Conservation (phyloP, 2,329 filamentous ascomycete genomes). For the Botrytis squamosa region DNA sequence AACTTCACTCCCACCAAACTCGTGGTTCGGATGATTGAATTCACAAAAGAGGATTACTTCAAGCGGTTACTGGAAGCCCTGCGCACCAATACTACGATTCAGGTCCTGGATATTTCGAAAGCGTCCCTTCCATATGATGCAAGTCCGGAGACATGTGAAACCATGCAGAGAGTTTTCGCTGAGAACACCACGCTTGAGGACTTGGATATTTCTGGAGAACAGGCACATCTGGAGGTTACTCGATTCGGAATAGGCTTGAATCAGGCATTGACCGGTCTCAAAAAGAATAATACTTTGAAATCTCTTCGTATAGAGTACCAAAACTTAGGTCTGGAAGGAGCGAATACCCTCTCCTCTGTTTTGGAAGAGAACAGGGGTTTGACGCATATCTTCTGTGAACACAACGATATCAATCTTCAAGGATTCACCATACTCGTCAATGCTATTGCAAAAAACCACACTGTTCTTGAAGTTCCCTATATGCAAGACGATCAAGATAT, state of each 20-base stretch:
- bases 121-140: conserved; percentile 69
- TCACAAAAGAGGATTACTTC: conserved; percentile 46
- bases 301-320: conserved; percentile 66
- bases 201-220: conserved; percentile 69
- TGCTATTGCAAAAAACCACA: conserved; percentile 63
- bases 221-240: conserved; percentile 68
- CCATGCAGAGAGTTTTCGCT: conserved; percentile 62
- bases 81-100: conserved; percentile 60
- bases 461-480: conserved; percentile 58
- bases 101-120: conserved; percentile 67
- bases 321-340: conserved; percentile 66
- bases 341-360: conserved; percentile 67
- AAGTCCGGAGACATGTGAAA: conserved; percentile 63
- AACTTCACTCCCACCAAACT: conserved; percentile 60
- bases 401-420: conserved; percentile 70
- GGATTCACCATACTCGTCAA: conserved; percentile 69
- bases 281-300: conserved; percentile 60
- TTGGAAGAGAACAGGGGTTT: conserved; percentile 62
- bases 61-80: conserved; percentile 61
- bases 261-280: conserved; percentile 61
- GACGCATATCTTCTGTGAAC: conserved; percentile 66
- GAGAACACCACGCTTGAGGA: conserved; percentile 65
- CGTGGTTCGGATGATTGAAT: conserved; percentile 68
- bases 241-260: conserved; percentile 69
- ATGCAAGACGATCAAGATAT: conserved; percentile 62